These are phyloP conservation scores for Epicoccum nigrum DNA, from an alignment of 2,329 filamentous ascomycete species.

Conservation along the genomic window DNA sequence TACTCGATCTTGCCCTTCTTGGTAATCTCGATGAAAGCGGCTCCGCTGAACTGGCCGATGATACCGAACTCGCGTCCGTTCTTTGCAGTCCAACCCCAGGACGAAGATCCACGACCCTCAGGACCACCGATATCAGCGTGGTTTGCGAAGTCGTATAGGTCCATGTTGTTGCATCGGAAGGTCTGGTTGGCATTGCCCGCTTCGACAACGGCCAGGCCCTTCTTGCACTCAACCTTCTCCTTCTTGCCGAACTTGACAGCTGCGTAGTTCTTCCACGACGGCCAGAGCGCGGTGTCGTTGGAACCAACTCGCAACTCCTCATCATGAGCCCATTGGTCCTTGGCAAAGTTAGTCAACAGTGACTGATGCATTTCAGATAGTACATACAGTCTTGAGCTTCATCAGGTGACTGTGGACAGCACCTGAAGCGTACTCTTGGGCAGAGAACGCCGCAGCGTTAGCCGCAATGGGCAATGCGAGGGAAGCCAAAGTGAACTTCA, in stretches of 20 bases:
- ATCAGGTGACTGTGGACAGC: conserved; percentile 33
- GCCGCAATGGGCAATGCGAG: conserved; percentile 29
- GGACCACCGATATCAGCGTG: conserved; percentile 60
- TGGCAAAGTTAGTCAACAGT: background rate
- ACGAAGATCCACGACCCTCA: conserved; percentile 50
- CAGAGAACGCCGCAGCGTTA: conserved; percentile 30
- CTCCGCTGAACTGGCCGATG: conserved; percentile 60
- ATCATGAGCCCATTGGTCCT: conserved; percentile 34
- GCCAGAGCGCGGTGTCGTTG: conserved; percentile 23
- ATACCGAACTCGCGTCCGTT: conserved; percentile 61
- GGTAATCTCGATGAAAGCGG: conserved; percentile 60
- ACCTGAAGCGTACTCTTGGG: conserved; percentile 32
- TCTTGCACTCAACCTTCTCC: conserved; percentile 29
- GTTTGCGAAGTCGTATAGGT: conserved; percentile 62
- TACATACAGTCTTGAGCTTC: conserved; percentile 32
- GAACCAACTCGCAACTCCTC: conserved; percentile 14
- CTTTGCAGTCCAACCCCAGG: conserved; percentile 60
- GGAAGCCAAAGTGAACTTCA: conserved; percentile 33
- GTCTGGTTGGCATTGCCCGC: conserved; percentile 32
- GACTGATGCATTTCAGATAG: background rate
- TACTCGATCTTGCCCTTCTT: conserved; percentile 58
- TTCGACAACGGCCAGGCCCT: conserved; percentile 31
- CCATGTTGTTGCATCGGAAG: conserved; percentile 48
- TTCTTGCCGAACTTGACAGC: conserved; percentile 23
- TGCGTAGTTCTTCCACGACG: conserved; percentile 27